Base-by-base conservation (phyloP, 805 yeast species). In the Monosporozyma yasuniensis region DNA sequence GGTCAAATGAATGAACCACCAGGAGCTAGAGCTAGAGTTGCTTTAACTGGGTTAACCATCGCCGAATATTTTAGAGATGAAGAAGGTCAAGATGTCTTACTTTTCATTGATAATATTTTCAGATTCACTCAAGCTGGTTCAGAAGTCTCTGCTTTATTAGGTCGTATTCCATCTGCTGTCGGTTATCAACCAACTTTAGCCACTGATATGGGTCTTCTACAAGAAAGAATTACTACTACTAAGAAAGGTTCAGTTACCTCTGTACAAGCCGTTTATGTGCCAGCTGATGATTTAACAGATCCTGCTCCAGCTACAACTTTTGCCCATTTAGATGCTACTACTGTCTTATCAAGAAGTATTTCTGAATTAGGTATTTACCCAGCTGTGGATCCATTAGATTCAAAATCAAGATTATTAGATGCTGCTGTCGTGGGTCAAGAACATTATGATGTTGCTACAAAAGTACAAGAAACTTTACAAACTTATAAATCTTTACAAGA, bases 1-100 rank as follows among this genome's bases (percentile, higher is more conserved):
- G 99, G 99, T 76, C 99, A 93, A 81, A 91, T 91, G 99, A 91
- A 91, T 83, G 99, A 91, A 83, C 99, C 99, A 71, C 99, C 99
- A 65, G 99, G 99, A 79, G 99, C 99, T 69, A 90, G 99, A 84
- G 97, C 99, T 69, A 91, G 99, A 83, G 98, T 93, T 73, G 99
- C 99, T 67, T 80, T 91, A 74, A 93, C 99, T 65, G 99, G 99
- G 84, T 84, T 91, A 76, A 91, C 99, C 77, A 89, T 91, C 74
- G 99, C 99, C 68, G 99, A 91, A 81, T 91, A 93, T 83, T 91
- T 91, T 93, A 93, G 99, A 89, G 99, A 91, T 76, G 98, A 87
- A 78, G 99, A 91, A 81, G 99, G 99, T 77, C 97, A 93, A 82
- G 99, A 93, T 85, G 99, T 91, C 77, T 83, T 91, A 83, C 83